Base-by-base conservation (phyloP, 345 rosid species). In the Populus euphratica region DNA sequence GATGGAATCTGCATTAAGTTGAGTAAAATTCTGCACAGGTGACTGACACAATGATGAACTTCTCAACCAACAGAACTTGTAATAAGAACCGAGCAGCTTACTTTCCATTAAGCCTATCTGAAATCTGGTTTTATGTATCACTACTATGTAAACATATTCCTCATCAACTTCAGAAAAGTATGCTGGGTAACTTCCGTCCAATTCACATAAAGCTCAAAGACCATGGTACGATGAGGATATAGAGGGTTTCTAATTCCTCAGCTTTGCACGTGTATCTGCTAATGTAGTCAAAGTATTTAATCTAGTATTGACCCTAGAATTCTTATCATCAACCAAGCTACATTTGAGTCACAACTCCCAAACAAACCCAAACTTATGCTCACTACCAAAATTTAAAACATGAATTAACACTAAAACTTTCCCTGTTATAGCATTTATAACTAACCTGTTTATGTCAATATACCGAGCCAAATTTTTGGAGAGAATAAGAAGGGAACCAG, bases 391-490 rank as follows among this genome's bases (percentile, higher is more conserved):
- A 68, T 4, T 20, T 38, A 9, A 36, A 21, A 39, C 43, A 16
- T 17, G 69, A 66, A 20, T 5, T n/a, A 20, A 35, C 2, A 18
- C 69, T 20, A 23, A 39, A n/a, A 29, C 36, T 43, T 43, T 31
- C 36, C 29, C 39, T 33, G 11, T 44, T 7, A 66, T 12, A 63
- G 29, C 20, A 36, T 63, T 52, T 25, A 75, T 31, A 73, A 76
- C 89, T 79, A 52, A 92, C 99, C 99, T 96, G 97, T 96, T 96
- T 77, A 94, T 79, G 81, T 92, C 76, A 56, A 96, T 91, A 83
- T 92, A 87, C 81, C 82, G 93, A 33, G 92, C 98, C 83, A 96
- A 80, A 82, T 89, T 93, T 86, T 90, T 92, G 73, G 99, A 92
- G 66, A 96, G 91, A 63, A 92, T 86, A 59, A 92, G 10, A 64